These are phyloP conservation scores for Chernovozyma aurita DNA, from an alignment of 1,139 yeast genomes.

Conservation along the genomic window DNA sequence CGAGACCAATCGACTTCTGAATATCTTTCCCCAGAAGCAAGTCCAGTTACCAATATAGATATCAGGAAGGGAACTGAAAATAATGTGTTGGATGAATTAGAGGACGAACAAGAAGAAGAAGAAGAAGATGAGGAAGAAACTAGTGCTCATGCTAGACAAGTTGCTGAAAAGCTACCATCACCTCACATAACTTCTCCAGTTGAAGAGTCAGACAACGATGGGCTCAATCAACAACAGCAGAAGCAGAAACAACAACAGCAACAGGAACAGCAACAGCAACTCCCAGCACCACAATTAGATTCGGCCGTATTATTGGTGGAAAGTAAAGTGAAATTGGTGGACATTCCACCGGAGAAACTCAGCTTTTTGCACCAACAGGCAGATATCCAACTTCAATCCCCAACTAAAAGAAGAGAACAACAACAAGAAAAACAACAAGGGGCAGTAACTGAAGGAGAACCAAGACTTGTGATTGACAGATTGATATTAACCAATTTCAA, in stretches of 20 bases:
- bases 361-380: slow-evolving; percentile 23
- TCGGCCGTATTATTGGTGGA: too few relatives aligned
- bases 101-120: slow-evolving; percentile 2
- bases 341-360: slow-evolving; percentile 3
- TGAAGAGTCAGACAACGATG: too few relatives aligned
- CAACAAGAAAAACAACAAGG: slow-evolving; percentile 9
- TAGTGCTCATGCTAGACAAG: not conserved
- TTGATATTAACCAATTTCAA: slow-evolving; percentile 82
- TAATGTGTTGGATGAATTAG: slow-evolving; percentile 6
- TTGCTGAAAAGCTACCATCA: not conserved
- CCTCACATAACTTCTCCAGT: too few relatives aligned
- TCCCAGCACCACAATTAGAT: too few relatives aligned
- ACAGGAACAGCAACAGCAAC: not conserved
- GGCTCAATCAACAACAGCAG: too few relatives aligned
- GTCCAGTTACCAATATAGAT: not conserved
- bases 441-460: slow-evolving; percentile 21
- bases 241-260: not conserved
- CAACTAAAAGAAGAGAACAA: slow-evolving; percentile 22
- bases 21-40: slow-evolving; percentile 3
- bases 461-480: slow-evolving; percentile 70
- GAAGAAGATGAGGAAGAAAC: not conserved
- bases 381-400: slow-evolving; percentile 24
- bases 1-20: not conserved
- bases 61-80: slow-evolving; percentile 3
- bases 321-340: not conserved